Base-by-base conservation (phyloP, 202 grass and related monocot genomes). In the Tripidium arundinaceum region DNA sequence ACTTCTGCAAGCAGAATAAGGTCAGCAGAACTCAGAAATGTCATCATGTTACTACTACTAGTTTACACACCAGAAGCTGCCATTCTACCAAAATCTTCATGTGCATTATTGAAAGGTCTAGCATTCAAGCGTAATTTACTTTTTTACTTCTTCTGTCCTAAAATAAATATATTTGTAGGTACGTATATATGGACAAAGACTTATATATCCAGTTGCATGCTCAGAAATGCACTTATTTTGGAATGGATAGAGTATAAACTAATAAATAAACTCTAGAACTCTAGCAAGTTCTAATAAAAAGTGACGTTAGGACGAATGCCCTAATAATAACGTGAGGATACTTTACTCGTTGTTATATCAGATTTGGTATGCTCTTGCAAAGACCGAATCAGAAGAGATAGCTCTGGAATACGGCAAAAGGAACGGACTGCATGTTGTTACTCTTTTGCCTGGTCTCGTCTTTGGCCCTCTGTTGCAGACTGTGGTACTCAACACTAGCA, bases 341-440 rank as follows among this genome's bases (percentile, higher is more conserved):
- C 62, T 14, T 58, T 38, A 26, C 27, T 60, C 38, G 6, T 21
- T 83, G 47, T 78, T 27, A 36, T 60, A 27, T 8, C 74, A 93
- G 87, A 75, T 57, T 16, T 89, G 87, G 90, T 89, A 89, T 57
- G 54, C 19, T 54, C 40, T 90, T 24, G 75, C 88, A 7, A 90
- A 90, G 70, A 80, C 62, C 0, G 54, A 76, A 54, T 36, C 83
- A 70, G 88, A 90, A 65, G 62, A 86, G 29, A 86, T 41, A 5
- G 43, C 83, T 9, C 65, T 90, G 6, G 75, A 90, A 40, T 76
- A 76, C 8, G 75, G 19, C 5, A n/a, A 80, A 34, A 76, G 64
- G 21, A 79, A 59, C n/a, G 88, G 70, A 11, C 8, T 83, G 8
- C 75, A 83, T 8, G 63, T 90, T 8, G 36, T 81, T 4, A 84